Evolutionary conservation across 2,329 filamentous ascomycete genomes (phyloP).

Genomic region (Ophiocordyceps unilateralis): DNA sequence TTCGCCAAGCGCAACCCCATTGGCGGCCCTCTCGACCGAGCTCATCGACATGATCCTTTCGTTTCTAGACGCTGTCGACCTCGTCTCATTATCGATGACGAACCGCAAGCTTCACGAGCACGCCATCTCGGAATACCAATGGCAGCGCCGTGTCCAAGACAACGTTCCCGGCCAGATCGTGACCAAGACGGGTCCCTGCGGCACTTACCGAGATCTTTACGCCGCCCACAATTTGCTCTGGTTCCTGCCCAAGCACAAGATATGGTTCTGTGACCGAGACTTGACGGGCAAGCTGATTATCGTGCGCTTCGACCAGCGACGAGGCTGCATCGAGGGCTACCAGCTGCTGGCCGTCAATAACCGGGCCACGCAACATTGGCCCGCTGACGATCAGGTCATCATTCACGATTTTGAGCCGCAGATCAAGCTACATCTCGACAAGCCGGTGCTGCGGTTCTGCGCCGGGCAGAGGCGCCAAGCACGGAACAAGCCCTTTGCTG

Average conservation of each 20-base stretch:
- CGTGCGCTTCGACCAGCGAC: conserved; percentile 55
- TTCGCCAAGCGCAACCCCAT: conserved; percentile 5
- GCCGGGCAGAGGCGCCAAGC: conserved; percentile 7
- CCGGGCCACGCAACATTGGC: conserved; percentile 42
- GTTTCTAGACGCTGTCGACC: conserved; percentile 46
- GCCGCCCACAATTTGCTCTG: conserved; percentile 60
- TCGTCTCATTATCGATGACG: conserved; percentile 40
- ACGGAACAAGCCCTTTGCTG: conserved; percentile 22
- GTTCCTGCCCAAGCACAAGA: conserved; percentile 64
- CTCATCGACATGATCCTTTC: conserved; percentile 55
- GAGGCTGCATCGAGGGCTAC: conserved; percentile 67
- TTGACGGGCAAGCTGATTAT: conserved; percentile 61
- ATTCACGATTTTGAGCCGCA: conserved; percentile 58
- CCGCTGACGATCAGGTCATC: conserved; percentile 43
- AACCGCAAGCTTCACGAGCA: conserved; percentile 44
- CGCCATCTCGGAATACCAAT: conserved; percentile 49
- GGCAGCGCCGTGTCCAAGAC: conserved; percentile 51
- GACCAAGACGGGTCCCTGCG: conserved; percentile 36
- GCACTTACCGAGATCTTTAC: conserved; percentile 55
- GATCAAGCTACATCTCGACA: conserved; percentile 56
- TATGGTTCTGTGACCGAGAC: conserved; percentile 71
- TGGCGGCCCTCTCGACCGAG: conserved; percentile 53
- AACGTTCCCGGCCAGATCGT: conserved; percentile 43
- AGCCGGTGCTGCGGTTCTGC: conserved; percentile 46
- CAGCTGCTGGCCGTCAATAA: conserved; percentile 50